Evolutionary conservation across 1,284 basidiomycete species (phyloP).

Genomic region (Mycena citricolor): DNA sequence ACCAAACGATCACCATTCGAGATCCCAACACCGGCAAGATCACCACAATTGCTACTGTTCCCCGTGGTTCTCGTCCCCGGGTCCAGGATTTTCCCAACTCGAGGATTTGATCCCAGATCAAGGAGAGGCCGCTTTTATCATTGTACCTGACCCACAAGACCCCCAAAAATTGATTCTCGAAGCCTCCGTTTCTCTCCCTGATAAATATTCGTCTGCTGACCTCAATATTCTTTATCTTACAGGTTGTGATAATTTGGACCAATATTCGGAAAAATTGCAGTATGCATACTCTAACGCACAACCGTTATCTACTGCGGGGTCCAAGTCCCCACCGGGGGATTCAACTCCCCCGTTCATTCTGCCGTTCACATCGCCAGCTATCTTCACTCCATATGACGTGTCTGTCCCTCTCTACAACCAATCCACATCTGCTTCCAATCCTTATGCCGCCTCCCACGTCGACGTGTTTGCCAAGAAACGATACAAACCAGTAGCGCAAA

Average conservation of each 20-base stretch:
- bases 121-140: background rate
- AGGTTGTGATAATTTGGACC: background rate
- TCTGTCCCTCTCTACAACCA: no score
- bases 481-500: conserved; percentile 38
- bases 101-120: background rate
- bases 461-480: conserved; percentile 21
- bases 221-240: background rate
- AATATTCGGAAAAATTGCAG: background rate
- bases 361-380: background rate
- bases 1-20: conserved; percentile 28
- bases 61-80: conserved; percentile 9
- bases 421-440: background rate
- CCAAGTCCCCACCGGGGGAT: no score
- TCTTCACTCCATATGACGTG: background rate
- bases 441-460: background rate
- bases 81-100: background rate
- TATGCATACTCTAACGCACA: background rate
- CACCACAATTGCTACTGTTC: conserved; percentile 27
- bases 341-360: background rate
- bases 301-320: background rate
- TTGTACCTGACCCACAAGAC: background rate
- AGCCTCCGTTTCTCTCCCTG: no score
- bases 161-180: background rate
- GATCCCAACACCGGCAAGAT: conserved; percentile 28
- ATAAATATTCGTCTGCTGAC: no score